Conservation (phyloP, 208 protist species). For the Vickermania spadyakhi region DNA sequence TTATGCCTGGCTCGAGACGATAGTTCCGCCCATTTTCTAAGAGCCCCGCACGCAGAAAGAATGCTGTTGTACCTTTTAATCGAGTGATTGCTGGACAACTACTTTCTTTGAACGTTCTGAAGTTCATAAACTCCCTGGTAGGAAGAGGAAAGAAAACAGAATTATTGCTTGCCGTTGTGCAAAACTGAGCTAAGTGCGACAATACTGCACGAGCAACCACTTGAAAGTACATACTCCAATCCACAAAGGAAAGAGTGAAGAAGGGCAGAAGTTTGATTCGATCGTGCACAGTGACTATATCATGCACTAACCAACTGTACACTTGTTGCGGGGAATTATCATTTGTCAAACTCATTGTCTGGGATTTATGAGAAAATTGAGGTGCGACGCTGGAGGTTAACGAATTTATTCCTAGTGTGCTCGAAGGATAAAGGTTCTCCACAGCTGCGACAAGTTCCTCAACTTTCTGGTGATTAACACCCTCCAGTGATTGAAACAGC, state of each 20-base stretch:
- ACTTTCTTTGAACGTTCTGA: not conserved
- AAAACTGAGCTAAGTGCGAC: constrained; percentile 22
- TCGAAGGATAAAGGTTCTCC: no score
- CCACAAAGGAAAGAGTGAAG: constrained; percentile 33
- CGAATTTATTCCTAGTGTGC: no score
- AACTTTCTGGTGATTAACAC: not conserved
- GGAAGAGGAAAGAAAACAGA: not conserved
- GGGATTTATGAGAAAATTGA: no score
- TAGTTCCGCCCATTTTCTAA: constrained; percentile 23
- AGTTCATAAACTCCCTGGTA: not conserved
- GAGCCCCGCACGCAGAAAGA: constrained; percentile 33
- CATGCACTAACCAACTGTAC: no score
- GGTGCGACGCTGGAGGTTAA: no score
- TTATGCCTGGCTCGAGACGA: constrained; percentile 38
- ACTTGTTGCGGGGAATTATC: no score
- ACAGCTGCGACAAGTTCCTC: not conserved
- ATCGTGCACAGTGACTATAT: no score
- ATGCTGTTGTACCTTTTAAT: constrained; percentile 20
- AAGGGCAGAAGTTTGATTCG: constrained; percentile 33
- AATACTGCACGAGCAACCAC: constrained; percentile 32
- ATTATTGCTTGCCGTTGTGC: not conserved
- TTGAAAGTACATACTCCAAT: constrained; percentile 65
- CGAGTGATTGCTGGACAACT: not conserved
- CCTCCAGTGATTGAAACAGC: not conserved
- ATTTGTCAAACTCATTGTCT: no score